phyloP scores from a whole-genome alignment of 2,329 filamentous ascomycete genomes.

The Ilyonectria mors-panacis region DNA sequence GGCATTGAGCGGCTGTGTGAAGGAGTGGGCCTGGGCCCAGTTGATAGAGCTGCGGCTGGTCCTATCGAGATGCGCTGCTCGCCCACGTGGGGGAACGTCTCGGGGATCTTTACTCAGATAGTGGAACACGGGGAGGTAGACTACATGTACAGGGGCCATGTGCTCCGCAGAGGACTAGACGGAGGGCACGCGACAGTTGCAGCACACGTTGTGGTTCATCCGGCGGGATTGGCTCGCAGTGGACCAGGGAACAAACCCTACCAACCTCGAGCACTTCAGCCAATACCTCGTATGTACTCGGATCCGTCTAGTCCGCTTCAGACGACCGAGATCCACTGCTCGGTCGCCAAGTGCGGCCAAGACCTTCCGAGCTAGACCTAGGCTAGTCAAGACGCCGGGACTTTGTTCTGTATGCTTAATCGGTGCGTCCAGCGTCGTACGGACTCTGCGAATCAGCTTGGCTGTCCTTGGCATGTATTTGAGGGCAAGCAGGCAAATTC shows the following conservation, averaged over 20 bases:
- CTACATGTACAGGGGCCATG: background rate
- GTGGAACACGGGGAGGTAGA: no score
- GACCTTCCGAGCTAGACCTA: background rate
- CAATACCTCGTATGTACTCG: background rate
- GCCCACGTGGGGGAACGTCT: no score
- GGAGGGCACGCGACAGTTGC: background rate
- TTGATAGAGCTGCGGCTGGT: background rate
- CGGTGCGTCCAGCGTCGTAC: no score
- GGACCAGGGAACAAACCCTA: background rate
- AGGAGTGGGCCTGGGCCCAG: no score
- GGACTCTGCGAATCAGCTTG: no score
- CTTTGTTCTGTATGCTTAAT: background rate
- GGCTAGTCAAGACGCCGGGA: background rate
- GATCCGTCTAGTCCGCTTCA: background rate
- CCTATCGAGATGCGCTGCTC: background rate
- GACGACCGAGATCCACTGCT: constrained; percentile 6
- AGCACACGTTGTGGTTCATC: background rate
- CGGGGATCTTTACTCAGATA: no score
- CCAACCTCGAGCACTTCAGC: background rate
- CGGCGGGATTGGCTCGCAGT: background rate
- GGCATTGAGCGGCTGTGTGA: background rate
- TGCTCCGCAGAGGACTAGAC: background rate
- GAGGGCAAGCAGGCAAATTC: no score
- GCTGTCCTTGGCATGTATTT: no score
- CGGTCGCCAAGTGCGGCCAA: constrained; percentile 6